phyloP scores from a whole-genome alignment of 805 yeast species.

The Monosporozyma unispora region DNA sequence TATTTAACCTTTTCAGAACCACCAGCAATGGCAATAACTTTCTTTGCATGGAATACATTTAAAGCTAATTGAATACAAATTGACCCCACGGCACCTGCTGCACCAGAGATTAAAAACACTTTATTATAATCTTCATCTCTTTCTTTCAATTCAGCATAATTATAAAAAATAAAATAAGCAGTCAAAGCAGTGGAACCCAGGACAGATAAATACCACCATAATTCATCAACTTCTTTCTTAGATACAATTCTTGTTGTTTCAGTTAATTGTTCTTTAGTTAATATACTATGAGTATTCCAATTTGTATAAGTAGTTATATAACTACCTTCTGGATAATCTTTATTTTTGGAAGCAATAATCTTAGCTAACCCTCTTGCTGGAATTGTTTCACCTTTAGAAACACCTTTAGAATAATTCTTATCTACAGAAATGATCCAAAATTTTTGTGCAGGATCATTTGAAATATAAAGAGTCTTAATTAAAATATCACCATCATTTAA shows the following conservation, averaged over 20 bases:
- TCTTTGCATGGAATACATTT: constrained; percentile 41
- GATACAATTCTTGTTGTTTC: constrained; percentile 7
- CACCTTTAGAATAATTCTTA: constrained; percentile 25
- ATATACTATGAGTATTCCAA: constrained; percentile 43
- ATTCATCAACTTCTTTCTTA: constrained; percentile 24
- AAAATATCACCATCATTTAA: constrained; percentile 35
- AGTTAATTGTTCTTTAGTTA: constrained; percentile 14
- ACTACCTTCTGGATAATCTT: constrained; percentile 37
- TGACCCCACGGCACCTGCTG: constrained; percentile 69
- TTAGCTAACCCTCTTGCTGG: constrained; percentile 44
- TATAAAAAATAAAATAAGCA: constrained; percentile 47
- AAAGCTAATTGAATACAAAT: constrained; percentile 49
- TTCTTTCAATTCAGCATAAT: constrained; percentile 39
- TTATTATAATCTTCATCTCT: constrained; percentile 35
- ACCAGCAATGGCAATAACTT: constrained; percentile 56
- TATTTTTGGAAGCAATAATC: constrained; percentile 39
- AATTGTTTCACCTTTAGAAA: constrained; percentile 37
- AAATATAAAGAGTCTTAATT: constrained; percentile 38
- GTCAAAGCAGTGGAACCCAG: constrained; percentile 54
- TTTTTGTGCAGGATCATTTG: constrained; percentile 58
- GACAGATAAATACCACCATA: constrained; percentile 38
- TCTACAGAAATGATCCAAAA: constrained; percentile 39
- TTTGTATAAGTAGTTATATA: constrained; percentile 31
- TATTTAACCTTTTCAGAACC: constrained; percentile 44
- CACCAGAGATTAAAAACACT: constrained; percentile 49